Conservation (phyloP, 805 yeast genomes). For the Saccharomycopsis sp. region DNA sequence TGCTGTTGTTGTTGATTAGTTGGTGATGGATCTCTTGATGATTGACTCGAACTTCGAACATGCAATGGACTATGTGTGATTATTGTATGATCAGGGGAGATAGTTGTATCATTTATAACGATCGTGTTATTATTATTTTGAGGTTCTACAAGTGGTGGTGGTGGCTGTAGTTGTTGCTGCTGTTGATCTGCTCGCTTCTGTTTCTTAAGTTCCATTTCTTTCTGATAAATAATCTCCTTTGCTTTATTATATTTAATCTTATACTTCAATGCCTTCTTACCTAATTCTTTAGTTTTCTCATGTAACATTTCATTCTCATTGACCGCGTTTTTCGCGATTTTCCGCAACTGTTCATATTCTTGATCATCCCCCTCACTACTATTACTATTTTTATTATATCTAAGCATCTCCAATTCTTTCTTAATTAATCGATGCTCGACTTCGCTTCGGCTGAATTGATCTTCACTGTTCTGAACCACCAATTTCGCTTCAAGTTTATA, state of each 20-base stretch:
- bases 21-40: too few species aligned
- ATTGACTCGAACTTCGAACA: not conserved
- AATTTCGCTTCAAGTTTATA: slow-evolving; percentile 17
- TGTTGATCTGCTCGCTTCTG: slow-evolving; percentile 7
- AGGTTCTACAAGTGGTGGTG: not conserved
- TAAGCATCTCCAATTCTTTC: slow-evolving; percentile 40
- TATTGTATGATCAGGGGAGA: slow-evolving; percentile 19
- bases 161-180: slow-evolving; percentile 5
- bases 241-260: slow-evolving; percentile 17
- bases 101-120: slow-evolving; percentile 11
- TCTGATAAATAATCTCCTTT: slow-evolving; percentile 14
- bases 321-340: slow-evolving; percentile 10
- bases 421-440: slow-evolving; percentile 40
- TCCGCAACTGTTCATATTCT: slow-evolving; percentile 12
- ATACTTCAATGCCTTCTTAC: slow-evolving; percentile 20
- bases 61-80: slow-evolving; percentile 11
- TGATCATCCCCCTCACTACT: slow-evolving; percentile 3
- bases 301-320: slow-evolving; percentile 10
- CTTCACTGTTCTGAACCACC: slow-evolving; percentile 13
- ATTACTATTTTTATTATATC: slow-evolving; percentile 22
- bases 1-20: not conserved
- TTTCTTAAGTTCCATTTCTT: slow-evolving; percentile 10
- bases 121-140: not conserved
- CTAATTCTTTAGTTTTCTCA: slow-evolving; percentile 10
- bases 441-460: slow-evolving; percentile 30